phyloP scores from a whole-genome alignment of 306 rosid species.

The Ceratonia siliqua region DNA sequence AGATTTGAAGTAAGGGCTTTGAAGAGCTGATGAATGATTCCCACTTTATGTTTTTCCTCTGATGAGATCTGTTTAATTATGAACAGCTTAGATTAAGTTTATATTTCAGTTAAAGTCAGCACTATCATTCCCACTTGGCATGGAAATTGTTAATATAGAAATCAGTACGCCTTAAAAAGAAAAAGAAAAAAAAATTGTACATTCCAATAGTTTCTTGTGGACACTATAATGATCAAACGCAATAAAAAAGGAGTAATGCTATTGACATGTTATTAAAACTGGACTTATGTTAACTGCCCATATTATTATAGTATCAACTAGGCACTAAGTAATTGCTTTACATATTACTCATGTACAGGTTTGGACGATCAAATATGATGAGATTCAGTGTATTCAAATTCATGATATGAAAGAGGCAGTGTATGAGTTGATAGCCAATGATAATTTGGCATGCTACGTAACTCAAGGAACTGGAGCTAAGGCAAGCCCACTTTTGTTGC shows the following conservation, averaged over 20 bases:
- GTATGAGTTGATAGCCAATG: constrained; percentile 63
- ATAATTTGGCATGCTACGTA: constrained; percentile 66
- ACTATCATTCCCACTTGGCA: not conserved
- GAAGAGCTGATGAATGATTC: constrained; percentile 1
- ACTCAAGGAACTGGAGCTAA: constrained; percentile 84
- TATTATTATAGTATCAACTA: not conserved
- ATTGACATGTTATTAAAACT: not conserved
- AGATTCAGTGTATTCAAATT: constrained; percentile 67
- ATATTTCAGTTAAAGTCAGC: not conserved
- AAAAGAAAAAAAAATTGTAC: constrained; percentile 11
- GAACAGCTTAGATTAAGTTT: constrained; percentile 14
- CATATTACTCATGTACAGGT: constrained; percentile 45
- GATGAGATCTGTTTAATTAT: constrained; percentile 10
- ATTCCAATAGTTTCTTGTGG: constrained; percentile 7
- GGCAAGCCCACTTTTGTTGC: constrained; percentile 47
- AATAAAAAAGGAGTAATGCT: not conserved
- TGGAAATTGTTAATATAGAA: not conserved
- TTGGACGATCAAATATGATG: constrained; percentile 70
- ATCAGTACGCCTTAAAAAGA: not conserved
- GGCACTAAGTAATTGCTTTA: constrained; percentile 13
- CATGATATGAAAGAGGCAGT: constrained; percentile 85
- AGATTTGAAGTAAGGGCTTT: too few relatives aligned
- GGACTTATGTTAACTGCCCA: not conserved
- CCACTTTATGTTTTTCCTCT: constrained; percentile 7
- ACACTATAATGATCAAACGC: constrained; percentile 12